These are phyloP conservation scores for Climacium dendroides DNA, from an alignment of 225 moss, liverwort and hornwort genomes.

Conservation along the genomic window DNA sequence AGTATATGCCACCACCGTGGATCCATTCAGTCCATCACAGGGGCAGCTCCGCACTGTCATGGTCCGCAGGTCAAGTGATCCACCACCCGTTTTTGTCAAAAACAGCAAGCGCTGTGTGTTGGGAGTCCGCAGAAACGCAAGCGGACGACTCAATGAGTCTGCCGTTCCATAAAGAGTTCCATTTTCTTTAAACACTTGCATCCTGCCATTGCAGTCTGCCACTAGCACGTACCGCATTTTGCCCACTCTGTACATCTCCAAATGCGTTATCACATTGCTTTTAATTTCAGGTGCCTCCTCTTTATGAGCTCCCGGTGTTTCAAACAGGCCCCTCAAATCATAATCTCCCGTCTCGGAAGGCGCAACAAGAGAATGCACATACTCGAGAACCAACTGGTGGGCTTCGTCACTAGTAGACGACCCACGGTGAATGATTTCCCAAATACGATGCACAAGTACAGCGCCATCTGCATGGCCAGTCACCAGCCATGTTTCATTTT, in stretches of 20 bases:
- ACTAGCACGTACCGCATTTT: constrained; percentile 79
- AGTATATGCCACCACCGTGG: constrained; percentile 56
- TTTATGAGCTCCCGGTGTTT: neutral
- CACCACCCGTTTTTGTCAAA: constrained; percentile 65
- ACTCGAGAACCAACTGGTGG: constrained; percentile 41
- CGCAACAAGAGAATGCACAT: constrained; percentile 42
- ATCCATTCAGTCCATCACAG: constrained; percentile 68
- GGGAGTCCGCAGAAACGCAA: constrained; percentile 71
- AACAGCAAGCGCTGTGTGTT: constrained; percentile 74
- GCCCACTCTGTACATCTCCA: constrained; percentile 84
- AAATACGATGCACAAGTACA: constrained; percentile 76
- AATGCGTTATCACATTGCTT: constrained; percentile 32
- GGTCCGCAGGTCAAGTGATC: constrained; percentile 71
- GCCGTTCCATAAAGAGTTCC: constrained; percentile 63
- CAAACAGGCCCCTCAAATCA: constrained; percentile 22
- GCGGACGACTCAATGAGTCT: constrained; percentile 63
- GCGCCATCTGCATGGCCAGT: constrained; percentile 87
- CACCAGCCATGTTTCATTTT: constrained; percentile 72
- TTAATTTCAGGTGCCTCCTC: neutral
- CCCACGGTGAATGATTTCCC: constrained; percentile 45
- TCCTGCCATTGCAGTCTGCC: constrained; percentile 58
- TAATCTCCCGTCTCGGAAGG: neutral
- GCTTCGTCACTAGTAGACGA: constrained; percentile 38
- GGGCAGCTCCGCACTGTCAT: constrained; percentile 73
- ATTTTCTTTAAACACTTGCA: constrained; percentile 77